These are phyloP conservation scores for Castanopsis chinensis DNA, from an alignment of 306 rosid genomes.

Conservation along the genomic window DNA sequence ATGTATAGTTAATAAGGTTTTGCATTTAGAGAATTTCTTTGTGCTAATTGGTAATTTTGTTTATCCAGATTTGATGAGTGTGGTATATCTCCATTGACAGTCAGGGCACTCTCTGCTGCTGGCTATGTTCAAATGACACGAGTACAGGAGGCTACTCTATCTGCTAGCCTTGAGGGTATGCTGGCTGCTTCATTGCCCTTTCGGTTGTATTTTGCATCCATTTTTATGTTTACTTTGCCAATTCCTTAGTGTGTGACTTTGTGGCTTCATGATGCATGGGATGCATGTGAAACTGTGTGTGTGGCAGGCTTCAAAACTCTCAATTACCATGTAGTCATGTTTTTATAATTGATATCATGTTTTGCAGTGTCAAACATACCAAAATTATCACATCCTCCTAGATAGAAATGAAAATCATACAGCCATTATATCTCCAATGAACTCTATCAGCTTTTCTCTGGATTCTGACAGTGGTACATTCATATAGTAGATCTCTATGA, in stretches of 20 bases:
- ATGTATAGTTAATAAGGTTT: neutral
- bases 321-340: neutral
- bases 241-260: neutral
- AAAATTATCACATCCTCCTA: too few species aligned
- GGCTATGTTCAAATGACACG: conserved; percentile 74
- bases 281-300: too few species aligned
- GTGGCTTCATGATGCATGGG: too few species aligned
- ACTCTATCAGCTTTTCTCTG: too few species aligned
- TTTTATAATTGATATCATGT: neutral
- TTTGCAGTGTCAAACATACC: neutral
- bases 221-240: neutral
- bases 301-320: neutral
- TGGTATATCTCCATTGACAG: conserved; percentile 70
- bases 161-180: conserved; percentile 77
- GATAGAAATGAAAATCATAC: too few species aligned
- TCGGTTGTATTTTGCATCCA: neutral
- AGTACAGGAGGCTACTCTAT: conserved; percentile 76
- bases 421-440: too few species aligned
- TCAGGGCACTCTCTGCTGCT: conserved; percentile 75
- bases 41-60: conserved; percentile 12
- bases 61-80: conserved; percentile 75
- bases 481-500: too few species aligned
- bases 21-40: neutral
- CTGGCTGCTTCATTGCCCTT: conserved; percentile 14
- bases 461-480: too few species aligned